These are phyloP conservation scores for Puccinellia tenuiflora DNA, from an alignment of 176 grass and related monocot species.

Conservation along the genomic window DNA sequence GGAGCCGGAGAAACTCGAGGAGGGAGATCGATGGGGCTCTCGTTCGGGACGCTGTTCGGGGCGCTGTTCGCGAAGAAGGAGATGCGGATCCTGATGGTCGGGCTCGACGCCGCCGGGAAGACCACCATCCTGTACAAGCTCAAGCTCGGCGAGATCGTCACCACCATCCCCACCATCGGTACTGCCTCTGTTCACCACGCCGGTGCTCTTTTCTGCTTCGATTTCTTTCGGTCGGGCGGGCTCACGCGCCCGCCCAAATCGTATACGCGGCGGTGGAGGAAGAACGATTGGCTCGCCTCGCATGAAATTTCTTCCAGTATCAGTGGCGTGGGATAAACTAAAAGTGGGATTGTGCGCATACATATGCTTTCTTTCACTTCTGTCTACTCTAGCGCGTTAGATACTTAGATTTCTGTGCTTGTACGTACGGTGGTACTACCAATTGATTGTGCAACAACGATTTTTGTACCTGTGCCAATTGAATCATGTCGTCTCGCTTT, in stretches of 20 bases:
- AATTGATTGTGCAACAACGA: neutral
- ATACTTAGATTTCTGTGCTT: neutral
- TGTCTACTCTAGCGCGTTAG: neutral
- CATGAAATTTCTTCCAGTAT: neutral
- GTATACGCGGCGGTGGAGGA: neutral
- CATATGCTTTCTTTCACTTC: neutral
- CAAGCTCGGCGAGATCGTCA: slow-evolving; percentile 69
- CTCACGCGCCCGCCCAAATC: neutral
- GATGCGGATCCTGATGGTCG: slow-evolving; percentile 73
- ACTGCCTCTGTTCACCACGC: neutral
- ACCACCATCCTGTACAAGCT: slow-evolving; percentile 77
- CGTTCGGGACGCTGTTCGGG: slow-evolving; percentile 29
- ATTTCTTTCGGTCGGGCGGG: neutral
- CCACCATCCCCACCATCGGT: slow-evolving; percentile 69
- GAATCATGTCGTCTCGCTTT: neutral
- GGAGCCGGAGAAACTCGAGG: neutral
- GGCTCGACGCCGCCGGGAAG: slow-evolving; percentile 63
- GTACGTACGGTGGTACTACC: neutral
- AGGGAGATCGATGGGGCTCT: slow-evolving; percentile 16
- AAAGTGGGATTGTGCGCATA: neutral
- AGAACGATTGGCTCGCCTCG: neutral
- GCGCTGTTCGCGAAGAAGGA: slow-evolving; percentile 66
- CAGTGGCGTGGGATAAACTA: neutral
- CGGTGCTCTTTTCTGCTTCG: neutral
- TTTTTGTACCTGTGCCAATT: neutral